These are phyloP conservation scores for Cryptosporidium felis DNA, from an alignment of 169 alveolate species.

Conservation along the genomic window DNA sequence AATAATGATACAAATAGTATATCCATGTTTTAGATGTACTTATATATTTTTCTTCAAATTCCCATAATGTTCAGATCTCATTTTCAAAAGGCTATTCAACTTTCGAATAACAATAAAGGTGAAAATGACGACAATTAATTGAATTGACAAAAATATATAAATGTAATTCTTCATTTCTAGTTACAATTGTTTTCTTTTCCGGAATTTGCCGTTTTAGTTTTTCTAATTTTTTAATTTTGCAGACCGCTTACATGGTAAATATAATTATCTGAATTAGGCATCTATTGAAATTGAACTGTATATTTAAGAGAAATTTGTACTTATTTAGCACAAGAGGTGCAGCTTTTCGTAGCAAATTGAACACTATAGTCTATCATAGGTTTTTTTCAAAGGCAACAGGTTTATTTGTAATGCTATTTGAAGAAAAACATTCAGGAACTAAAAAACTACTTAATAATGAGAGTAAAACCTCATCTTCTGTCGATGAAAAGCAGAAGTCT, in stretches of 20 bases:
- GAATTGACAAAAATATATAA: background rate
- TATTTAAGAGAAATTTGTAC: too few species aligned
- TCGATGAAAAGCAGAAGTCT: conserved; percentile 5
- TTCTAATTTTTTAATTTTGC: too few species aligned
- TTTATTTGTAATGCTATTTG: background rate
- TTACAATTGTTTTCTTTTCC: too few species aligned
- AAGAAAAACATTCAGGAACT: background rate
- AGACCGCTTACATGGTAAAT: too few species aligned
- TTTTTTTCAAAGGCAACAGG: background rate
- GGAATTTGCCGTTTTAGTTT: too few species aligned
- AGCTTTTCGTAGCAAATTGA: too few species aligned
- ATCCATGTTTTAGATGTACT: too few species aligned
- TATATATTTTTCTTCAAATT: background rate
- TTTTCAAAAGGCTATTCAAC: background rate
- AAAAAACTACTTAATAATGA: background rate
- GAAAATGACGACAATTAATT: background rate
- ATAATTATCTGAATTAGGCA: too few species aligned
- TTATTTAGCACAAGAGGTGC: background rate
- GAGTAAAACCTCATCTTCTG: background rate
- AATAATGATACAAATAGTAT: too few species aligned
- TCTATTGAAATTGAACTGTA: too few species aligned
- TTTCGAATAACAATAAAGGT: conserved; percentile 7
- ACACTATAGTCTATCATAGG: background rate
- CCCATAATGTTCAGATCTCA: conserved; percentile 17
- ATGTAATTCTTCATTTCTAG: too few species aligned